These are phyloP conservation scores for Aegilops umbellulata DNA, from an alignment of 176 grass and related monocot species.

Conservation along the genomic window DNA sequence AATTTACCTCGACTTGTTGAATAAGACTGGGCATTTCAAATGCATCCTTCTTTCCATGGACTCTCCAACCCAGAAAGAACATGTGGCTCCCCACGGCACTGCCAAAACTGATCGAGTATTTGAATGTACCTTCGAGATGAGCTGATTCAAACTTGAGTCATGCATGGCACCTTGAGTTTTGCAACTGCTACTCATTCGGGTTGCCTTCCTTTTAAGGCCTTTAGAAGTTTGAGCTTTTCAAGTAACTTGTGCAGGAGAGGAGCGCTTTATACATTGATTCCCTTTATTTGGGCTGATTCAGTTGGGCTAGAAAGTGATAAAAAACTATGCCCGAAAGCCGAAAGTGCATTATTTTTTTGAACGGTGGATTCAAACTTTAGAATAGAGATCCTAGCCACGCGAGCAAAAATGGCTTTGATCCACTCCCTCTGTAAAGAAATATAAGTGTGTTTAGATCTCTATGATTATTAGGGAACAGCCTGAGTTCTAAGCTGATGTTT, in stretches of 20 bases:
- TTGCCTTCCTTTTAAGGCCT: constrained; percentile 55
- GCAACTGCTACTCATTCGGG: constrained; percentile 14
- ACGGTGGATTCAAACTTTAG: constrained; percentile 34
- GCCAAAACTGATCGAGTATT: not conserved
- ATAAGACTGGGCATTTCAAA: constrained; percentile 33
- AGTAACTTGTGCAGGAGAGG: constrained; percentile 24
- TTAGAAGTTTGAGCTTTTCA: constrained; percentile 50
- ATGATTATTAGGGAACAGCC: not conserved
- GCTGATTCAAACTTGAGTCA: constrained; percentile 45
- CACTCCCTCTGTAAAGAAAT: too few relatives aligned
- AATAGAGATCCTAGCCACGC: not conserved
- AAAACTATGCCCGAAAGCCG: constrained; percentile 4
- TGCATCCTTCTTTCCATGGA: constrained; percentile 1
- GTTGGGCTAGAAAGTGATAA: constrained; percentile 27
- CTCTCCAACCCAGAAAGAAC: not conserved
- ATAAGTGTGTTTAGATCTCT: too few relatives aligned
- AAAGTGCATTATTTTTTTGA: constrained; percentile 27
- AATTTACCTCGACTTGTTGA: constrained; percentile 4
- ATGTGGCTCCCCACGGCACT: not conserved
- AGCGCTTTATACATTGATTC: constrained; percentile 50
- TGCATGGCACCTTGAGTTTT: constrained; percentile 40
- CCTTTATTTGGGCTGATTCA: constrained; percentile 42
- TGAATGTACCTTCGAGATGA: constrained; percentile 14
- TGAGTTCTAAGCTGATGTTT: not conserved
- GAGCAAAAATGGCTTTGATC: not conserved